These are phyloP conservation scores for Cunninghamia lanceolata DNA, from an alignment of 75 land plant genomes.

Conservation along the genomic window DNA sequence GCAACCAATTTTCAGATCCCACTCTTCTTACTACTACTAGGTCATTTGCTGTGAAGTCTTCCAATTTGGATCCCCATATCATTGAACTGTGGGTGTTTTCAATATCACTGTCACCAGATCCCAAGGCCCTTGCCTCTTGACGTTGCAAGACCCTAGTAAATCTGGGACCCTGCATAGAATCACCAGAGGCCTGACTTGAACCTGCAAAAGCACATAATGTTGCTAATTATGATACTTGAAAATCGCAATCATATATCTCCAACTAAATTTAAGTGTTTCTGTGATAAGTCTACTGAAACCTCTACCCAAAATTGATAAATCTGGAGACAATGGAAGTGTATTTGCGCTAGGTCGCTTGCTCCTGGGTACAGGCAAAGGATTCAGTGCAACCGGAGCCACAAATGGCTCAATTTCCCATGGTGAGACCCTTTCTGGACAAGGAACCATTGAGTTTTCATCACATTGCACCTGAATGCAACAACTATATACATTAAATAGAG, in stretches of 20 bases:
- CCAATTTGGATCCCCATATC: conserved; percentile 21
- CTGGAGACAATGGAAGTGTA: conserved; percentile 37
- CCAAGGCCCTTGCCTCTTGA: conserved; percentile 66
- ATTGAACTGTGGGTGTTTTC: conserved; percentile 40
- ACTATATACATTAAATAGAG: not conserved
- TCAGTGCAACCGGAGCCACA: conserved; percentile 16
- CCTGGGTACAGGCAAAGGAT: conserved; percentile 11
- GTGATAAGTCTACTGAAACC: conserved; percentile 9
- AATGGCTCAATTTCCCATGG: conserved; percentile 66
- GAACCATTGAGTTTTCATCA: conserved; percentile 45
- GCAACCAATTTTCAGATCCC: conserved; percentile 28
- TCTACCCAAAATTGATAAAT: conserved; percentile 44
- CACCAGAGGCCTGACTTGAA: conserved; percentile 33
- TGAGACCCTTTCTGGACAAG: conserved; percentile 57
- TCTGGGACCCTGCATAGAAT: conserved; percentile 39
- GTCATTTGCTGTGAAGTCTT: conserved; percentile 39
- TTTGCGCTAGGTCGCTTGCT: conserved; percentile 26
- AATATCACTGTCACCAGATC: conserved; percentile 33
- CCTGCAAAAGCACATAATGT: conserved; percentile 19
- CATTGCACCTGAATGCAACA: conserved; percentile 33
- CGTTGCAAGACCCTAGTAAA: conserved; percentile 78
- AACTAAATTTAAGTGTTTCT: not conserved
- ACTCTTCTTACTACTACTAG: conserved; percentile 20
- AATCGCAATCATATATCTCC: not conserved
- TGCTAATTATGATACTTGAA: conserved; percentile 1